Conservation (phyloP, 2,329 filamentous ascomycete species). For the Beauveria scarabaeidicola region DNA sequence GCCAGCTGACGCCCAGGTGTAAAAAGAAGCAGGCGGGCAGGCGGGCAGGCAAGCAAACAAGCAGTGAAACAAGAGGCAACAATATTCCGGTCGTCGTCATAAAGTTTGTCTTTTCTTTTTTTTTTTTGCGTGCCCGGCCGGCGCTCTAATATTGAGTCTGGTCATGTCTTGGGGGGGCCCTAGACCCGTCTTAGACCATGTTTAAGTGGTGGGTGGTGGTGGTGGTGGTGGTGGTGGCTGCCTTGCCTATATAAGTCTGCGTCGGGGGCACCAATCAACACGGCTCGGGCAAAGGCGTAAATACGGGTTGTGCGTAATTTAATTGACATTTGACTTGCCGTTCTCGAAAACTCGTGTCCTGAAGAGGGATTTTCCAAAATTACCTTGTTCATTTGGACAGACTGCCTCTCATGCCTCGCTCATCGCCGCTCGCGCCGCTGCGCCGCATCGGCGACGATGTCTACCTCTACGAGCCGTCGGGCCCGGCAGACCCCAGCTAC, state of each 20-base stretch:
- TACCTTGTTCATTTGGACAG: no score
- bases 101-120: not conserved
- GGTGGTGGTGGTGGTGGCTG: not conserved
- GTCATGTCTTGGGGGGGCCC: not conserved
- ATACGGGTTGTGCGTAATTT: no score
- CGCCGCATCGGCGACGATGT: conserved; percentile 6
- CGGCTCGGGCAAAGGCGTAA: no score
- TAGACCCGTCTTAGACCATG: conserved; percentile 4
- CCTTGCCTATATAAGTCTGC: not conserved
- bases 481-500: not conserved
- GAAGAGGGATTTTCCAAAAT: no score
- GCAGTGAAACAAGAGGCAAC: not conserved
- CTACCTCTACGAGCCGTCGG: conserved; percentile 7
- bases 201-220: not conserved
- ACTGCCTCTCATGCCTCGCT: not conserved
- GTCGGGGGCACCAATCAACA: no score
- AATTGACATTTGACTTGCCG: no score
- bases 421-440: conserved; percentile 1
- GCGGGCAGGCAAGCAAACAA: no score
- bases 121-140: no score
- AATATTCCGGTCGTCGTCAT: not conserved
- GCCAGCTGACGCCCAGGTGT: no score
- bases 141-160: not conserved
- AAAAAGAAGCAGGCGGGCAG: no score
- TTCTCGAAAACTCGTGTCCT: no score